phyloP scores from a whole-genome alignment of 2,329 filamentous ascomycete species.

The Leptographium wingfieldii region DNA sequence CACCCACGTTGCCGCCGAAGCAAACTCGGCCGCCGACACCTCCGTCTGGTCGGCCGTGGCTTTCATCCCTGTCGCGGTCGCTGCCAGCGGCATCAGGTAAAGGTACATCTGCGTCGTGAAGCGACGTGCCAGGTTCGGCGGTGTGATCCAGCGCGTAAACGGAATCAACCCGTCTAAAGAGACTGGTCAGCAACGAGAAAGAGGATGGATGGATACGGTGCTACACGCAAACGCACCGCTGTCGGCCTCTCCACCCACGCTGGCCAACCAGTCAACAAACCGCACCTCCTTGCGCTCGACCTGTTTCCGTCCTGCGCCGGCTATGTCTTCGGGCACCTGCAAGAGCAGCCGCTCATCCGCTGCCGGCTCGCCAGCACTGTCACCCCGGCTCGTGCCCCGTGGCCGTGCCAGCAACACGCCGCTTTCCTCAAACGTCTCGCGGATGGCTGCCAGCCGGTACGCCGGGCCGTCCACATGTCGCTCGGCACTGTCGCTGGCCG shows the following conservation, averaged over 20 bases:
- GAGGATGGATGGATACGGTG: not conserved
- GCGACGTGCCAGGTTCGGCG: conserved; percentile 54
- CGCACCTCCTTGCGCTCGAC: conserved; percentile 54
- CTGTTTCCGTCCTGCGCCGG: conserved; percentile 49
- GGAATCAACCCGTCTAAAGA: conserved; percentile 52
- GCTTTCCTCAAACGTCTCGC: conserved; percentile 92
- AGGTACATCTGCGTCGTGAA: conserved; percentile 97
- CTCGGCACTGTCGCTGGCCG: conserved; percentile 29
- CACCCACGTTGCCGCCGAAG: conserved; percentile 58
- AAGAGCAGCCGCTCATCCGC: conserved; percentile 33
- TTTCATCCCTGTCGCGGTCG: conserved; percentile 42
- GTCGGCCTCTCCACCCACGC: conserved; percentile 49
- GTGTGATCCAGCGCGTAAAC: conserved; percentile 89
- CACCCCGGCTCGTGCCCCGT: conserved; percentile 20
- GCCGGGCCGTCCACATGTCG: conserved; percentile 58
- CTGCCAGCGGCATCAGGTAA: conserved; percentile 61
- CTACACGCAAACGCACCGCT: conserved; percentile 33
- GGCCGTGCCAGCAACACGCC: conserved; percentile 64
- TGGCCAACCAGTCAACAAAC: conserved; percentile 53
- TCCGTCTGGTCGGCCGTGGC: conserved; percentile 61
- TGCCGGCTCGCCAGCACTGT: not conserved
- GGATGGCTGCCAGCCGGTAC: conserved; percentile 72
- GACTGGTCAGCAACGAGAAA: not conserved
- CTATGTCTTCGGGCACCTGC: conserved; percentile 42
- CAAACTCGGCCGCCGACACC: conserved; percentile 50